Conservation (phyloP, 1,139 yeast species). For the Saccharomyces hybrid region DNA sequence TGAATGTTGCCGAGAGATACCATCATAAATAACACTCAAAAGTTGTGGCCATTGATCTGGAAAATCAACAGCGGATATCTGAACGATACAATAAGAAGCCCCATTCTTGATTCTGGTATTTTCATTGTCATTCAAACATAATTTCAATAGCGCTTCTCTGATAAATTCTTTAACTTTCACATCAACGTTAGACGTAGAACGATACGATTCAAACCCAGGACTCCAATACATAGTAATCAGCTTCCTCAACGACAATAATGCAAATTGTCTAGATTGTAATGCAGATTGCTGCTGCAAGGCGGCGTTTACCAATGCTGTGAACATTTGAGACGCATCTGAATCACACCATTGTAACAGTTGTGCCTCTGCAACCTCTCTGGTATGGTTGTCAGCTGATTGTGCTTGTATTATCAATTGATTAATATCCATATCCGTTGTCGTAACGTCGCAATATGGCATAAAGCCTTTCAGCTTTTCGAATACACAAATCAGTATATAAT, state of each 20-base stretch:
- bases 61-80: constrained; percentile 80
- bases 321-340: constrained; percentile 30
- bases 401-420: constrained; percentile 18
- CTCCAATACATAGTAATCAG: constrained; percentile 77
- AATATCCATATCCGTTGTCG: constrained; percentile 9
- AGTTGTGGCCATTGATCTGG: constrained; percentile 95
- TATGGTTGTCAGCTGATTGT: constrained; percentile 31
- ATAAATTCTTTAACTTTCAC: constrained; percentile 39
- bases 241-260: constrained; percentile 61
- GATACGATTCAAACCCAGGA: constrained; percentile 72
- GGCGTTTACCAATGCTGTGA: constrained; percentile 25
- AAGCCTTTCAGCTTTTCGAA: not conserved
- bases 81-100: constrained; percentile 69
- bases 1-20: constrained; percentile 35
- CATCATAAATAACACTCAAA: constrained; percentile 42
- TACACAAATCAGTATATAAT: not conserved
- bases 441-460: not conserved
- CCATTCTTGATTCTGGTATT: constrained; percentile 60
- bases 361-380: constrained; percentile 32
- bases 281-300: constrained; percentile 16
- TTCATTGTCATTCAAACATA: constrained; percentile 41
- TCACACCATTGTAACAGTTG: constrained; percentile 24
- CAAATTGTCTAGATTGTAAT: constrained; percentile 46
- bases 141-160: constrained; percentile 44
- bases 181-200: constrained; percentile 53